These are phyloP conservation scores for Tylopilus subfusipes DNA, from an alignment of 768 basidiomycete genomes.

Conservation along the genomic window DNA sequence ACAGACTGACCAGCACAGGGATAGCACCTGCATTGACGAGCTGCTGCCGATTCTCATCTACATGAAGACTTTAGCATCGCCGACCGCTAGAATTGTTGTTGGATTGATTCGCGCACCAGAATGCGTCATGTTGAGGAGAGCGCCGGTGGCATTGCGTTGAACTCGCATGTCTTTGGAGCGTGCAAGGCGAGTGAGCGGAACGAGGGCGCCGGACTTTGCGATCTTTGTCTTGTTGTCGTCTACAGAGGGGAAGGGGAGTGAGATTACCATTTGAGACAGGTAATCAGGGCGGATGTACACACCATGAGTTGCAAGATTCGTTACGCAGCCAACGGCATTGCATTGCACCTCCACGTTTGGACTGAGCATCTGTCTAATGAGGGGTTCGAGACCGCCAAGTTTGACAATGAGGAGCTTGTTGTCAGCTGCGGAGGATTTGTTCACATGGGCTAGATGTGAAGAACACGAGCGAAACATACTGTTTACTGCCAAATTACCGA, in stretches of 20 bases:
- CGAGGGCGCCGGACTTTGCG: slow-evolving; percentile 97
- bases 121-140: slow-evolving; percentile 98
- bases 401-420: slow-evolving; percentile 99
- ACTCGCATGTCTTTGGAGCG: slow-evolving; percentile 99
- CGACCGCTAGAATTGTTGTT: background rate
- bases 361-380: slow-evolving; percentile 98
- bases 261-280: slow-evolving; percentile 1
- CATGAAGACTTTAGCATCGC: slow-evolving; percentile 1
- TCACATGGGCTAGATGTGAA: slow-evolving; percentile 9
- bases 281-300: slow-evolving; percentile 23
- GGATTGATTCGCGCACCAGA: slow-evolving; percentile 57
- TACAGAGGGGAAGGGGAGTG: slow-evolving; percentile 29
- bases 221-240: slow-evolving; percentile 99
- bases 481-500: slow-evolving; percentile 97
- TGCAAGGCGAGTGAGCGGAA: slow-evolving; percentile 92
- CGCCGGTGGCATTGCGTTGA: slow-evolving; percentile 97
- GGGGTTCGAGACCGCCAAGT: slow-evolving; percentile 93
- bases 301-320: slow-evolving; percentile 98
- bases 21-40: slow-evolving; percentile 98
- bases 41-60: slow-evolving; percentile 98
- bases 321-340: slow-evolving; percentile 98
- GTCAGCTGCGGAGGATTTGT: slow-evolving; percentile 58
- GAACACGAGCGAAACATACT: slow-evolving; percentile 54
- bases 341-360: slow-evolving; percentile 99
- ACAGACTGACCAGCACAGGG: slow-evolving; percentile 89